A percentile compares a stretch with the other conserved stretches of the same genome.
Conservation (phyloP, 257 asterid species). For the Coffea eugenioides region DNA sequence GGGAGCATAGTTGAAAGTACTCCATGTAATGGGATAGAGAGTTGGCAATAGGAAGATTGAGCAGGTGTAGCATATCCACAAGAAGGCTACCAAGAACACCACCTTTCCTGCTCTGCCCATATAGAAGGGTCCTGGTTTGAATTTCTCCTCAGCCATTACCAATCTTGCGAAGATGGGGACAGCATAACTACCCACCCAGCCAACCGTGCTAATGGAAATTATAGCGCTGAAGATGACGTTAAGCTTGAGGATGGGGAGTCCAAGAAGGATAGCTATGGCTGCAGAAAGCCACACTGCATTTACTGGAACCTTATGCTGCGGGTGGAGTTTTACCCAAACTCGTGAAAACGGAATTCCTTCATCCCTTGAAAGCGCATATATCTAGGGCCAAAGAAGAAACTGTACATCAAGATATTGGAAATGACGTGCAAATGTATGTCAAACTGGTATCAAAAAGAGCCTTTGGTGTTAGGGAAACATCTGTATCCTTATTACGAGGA, state of each 20-base stretch:
- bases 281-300: slow-evolving; percentile 55
- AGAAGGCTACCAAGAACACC: slow-evolving; percentile 37
- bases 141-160: slow-evolving; percentile 32
- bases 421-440: background rate
- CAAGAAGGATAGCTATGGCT: slow-evolving; percentile 35
- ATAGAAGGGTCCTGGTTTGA: slow-evolving; percentile 42
- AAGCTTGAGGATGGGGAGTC: slow-evolving; percentile 44
- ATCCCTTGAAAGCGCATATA: slow-evolving; percentile 50
- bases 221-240: slow-evolving; percentile 46
- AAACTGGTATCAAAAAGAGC: background rate
- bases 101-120: slow-evolving; percentile 40
- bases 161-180: slow-evolving; percentile 45
- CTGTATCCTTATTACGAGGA: background rate
- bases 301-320: slow-evolving; percentile 39
- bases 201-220: slow-evolving; percentile 48
- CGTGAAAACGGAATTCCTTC: slow-evolving; percentile 47
- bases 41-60: slow-evolving; percentile 45
- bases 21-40: slow-evolving; percentile 37
- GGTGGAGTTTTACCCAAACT: slow-evolving; percentile 36
- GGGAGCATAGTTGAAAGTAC: slow-evolving; percentile 50
- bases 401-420: background rate
- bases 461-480: background rate
- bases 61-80: slow-evolving; percentile 50
- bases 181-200: slow-evolving; percentile 50
- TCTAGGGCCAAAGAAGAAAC: slow-evolving; percentile 15